phyloP scores from a whole-genome alignment of 139 green algal genomes.

The Volvox africanus region DNA sequence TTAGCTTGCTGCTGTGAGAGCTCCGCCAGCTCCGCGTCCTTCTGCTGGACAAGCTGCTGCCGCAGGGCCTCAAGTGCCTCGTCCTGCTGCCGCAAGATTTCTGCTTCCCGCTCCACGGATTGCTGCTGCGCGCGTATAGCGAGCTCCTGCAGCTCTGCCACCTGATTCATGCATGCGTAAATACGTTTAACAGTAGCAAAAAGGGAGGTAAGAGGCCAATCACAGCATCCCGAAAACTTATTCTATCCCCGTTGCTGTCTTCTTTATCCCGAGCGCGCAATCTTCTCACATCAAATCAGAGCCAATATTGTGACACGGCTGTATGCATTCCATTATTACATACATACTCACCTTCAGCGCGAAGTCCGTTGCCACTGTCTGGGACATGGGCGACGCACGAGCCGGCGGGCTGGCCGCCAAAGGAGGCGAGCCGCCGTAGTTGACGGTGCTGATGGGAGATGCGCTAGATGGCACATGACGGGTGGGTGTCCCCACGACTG shows the following conservation, averaged over 20 bases:
- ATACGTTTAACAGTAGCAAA: too few species aligned
- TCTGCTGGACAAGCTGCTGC: slow-evolving; percentile 3
- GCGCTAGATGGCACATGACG: slow-evolving; percentile 11
- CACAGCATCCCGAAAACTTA: too few species aligned
- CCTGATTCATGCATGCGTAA: neutral
- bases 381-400: neutral
- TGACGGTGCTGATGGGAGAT: slow-evolving; percentile 43
- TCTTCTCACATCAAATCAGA: too few species aligned
- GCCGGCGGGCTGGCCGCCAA: too few species aligned
- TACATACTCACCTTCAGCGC: slow-evolving; percentile 25
- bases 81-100: neutral
- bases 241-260: too few species aligned
- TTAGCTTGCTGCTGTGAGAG: neutral
- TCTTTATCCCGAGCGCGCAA: too few species aligned
- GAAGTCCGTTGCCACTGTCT: slow-evolving; percentile 7
- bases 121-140: slow-evolving; percentile 28
- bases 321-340: too few species aligned
- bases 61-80: slow-evolving; percentile 1
- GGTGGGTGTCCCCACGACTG: neutral
- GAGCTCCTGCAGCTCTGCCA: slow-evolving; percentile 30
- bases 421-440: slow-evolving; percentile 21
- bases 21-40: neutral
- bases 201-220: too few species aligned
- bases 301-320: too few species aligned
- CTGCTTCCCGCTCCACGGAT: neutral